phyloP scores from a whole-genome alignment of 2,329 filamentous ascomycete species.

The Pseudogymnoascus sp. region DNA sequence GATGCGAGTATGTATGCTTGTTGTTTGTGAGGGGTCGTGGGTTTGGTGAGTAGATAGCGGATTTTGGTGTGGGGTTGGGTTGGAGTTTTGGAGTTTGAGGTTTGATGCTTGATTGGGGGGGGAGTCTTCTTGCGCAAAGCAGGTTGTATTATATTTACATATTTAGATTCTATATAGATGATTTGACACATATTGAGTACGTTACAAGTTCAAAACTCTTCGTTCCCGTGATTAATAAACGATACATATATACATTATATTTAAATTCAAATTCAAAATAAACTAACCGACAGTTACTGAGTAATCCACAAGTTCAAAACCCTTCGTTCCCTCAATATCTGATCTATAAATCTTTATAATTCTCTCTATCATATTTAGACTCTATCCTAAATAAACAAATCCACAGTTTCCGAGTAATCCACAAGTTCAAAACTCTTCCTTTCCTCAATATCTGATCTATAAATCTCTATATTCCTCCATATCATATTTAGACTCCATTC shows the following conservation, averaged over 20 bases:
- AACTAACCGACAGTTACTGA: neutral
- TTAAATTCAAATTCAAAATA: neutral
- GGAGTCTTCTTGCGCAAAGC: neutral
- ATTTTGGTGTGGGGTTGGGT: neutral
- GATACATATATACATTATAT: neutral
- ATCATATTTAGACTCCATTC: neutral
- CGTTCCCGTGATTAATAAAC: neutral
- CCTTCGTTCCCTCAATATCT: neutral
- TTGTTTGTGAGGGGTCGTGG: conserved; percentile 23
- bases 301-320: neutral
- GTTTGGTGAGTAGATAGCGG: neutral
- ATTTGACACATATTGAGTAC: neutral
- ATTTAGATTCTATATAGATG: neutral
- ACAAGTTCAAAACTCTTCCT: neutral
- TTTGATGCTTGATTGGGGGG: neutral
- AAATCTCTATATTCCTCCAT: no score
- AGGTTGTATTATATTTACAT: neutral
- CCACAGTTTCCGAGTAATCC: neutral
- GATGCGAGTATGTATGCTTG: conserved; percentile 28
- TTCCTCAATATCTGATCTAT: neutral
- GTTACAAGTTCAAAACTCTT: neutral
- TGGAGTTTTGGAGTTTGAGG: neutral
- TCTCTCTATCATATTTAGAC: neutral
- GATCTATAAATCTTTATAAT: neutral
- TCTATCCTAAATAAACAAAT: neutral